phyloP scores from a whole-genome alignment of 345 rosid species.

The Moricandia moricandioides region DNA sequence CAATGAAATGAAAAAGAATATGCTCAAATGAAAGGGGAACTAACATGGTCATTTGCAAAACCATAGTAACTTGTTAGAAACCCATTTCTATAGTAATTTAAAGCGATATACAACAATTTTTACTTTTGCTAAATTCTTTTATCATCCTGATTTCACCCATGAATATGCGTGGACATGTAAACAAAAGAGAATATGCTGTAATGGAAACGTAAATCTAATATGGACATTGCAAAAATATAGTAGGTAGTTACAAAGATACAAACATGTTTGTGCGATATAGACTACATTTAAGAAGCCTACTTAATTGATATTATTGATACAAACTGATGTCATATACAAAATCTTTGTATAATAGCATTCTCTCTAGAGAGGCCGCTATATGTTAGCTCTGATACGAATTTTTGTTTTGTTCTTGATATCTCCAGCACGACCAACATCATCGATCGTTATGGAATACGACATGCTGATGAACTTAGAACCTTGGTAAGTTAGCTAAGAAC shows the following conservation, averaged over 20 bases:
- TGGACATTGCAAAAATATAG: background rate
- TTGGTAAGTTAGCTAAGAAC: slow-evolving; percentile 32
- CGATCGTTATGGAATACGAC: slow-evolving; percentile 16
- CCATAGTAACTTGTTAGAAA: too few species aligned
- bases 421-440: slow-evolving; percentile 30
- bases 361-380: background rate
- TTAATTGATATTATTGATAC: background rate
- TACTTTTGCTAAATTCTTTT: background rate
- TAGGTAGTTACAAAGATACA: background rate
- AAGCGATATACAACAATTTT: background rate
- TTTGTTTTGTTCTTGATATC: slow-evolving; percentile 10
- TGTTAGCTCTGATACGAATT: background rate
- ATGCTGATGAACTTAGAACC: slow-evolving; percentile 19
- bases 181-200: background rate
- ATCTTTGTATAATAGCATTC: background rate
- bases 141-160: background rate
- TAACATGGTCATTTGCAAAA: too few species aligned
- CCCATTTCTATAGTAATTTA: too few species aligned
- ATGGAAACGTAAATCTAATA: background rate
- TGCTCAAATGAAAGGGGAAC: too few species aligned
- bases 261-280: background rate
- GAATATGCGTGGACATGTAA: background rate
- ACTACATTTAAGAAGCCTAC: background rate
- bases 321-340: background rate
- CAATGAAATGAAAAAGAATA: too few species aligned